These are phyloP conservation scores for Diplodia corticola DNA, from an alignment of 2,329 filamentous ascomycete species.

Conservation along the genomic window DNA sequence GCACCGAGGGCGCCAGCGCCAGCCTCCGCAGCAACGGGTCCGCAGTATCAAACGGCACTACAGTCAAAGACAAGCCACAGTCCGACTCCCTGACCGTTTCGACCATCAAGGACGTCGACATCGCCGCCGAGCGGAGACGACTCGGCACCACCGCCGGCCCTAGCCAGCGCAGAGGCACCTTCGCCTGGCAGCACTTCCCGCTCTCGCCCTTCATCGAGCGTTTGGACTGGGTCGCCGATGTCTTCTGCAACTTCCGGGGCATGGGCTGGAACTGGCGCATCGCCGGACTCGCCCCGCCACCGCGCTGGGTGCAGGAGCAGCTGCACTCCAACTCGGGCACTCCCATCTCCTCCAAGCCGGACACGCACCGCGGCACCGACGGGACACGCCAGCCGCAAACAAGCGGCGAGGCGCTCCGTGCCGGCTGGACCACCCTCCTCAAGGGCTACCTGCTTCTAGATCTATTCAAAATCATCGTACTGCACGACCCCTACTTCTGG, in stretches of 20 bases:
- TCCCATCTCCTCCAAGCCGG: constrained; percentile 23
- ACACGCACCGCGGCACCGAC: constrained; percentile 28
- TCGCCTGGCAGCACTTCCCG: constrained; percentile 58
- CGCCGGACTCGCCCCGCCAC: constrained; percentile 49
- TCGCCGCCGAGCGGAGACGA: constrained; percentile 10
- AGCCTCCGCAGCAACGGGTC: neutral
- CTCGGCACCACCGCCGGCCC: constrained; percentile 28
- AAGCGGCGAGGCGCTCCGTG: constrained; percentile 36
- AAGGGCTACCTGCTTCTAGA: constrained; percentile 69
- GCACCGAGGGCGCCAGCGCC: constrained; percentile 31
- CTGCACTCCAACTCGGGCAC: constrained; percentile 34
- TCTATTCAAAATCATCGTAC: constrained; percentile 65
- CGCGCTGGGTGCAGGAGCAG: constrained; percentile 42
- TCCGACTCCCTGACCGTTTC: neutral
- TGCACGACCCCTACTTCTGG: constrained; percentile 77
- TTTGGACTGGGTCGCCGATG: constrained; percentile 58
- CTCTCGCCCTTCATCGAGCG: constrained; percentile 50
- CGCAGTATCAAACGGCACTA: neutral
- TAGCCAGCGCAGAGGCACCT: constrained; percentile 36
- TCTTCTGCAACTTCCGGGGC: constrained; percentile 60
- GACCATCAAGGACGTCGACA: constrained; percentile 20
- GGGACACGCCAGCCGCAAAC: constrained; percentile 42
- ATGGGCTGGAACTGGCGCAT: constrained; percentile 62
- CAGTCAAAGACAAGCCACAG: constrained; percentile 23
- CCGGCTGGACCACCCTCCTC: constrained; percentile 46